Base-by-base conservation (phyloP, 2,329 filamentous ascomycete species). In the Claviceps pazoutovae region DNA sequence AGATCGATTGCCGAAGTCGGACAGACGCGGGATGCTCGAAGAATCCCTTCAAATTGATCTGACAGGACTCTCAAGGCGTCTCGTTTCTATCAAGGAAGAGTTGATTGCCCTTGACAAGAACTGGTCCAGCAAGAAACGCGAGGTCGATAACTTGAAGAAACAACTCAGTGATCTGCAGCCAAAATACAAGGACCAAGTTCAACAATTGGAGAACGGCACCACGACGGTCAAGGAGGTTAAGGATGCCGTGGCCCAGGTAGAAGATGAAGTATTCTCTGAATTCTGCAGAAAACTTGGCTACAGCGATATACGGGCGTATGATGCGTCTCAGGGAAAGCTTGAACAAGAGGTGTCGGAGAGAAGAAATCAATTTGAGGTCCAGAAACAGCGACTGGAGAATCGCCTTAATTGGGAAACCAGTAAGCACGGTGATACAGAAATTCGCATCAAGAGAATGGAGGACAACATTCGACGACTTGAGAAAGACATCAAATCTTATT, bases 221-320 rank as follows among this genome's bases (percentile, higher is more conserved):
- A 60, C 66, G 37, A 72, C 72, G 1, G 74, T 80, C 26, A 67
- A 74, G 34, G 73, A 77, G 60, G 77, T 79, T 59, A 70, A 72
- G 54, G 66, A 70, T 48, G 80, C 85, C 1, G 86, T 97, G 55
- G 79, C 84, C 44, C 76, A 80, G 51, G 86, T 95, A 17, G 89
- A 96, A 64, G 93, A 98, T 64, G 79, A 89, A 59, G 77, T 98
- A 34, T 98, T 96, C 66, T 75, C 76, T 21, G 75, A 75, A 42
- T 98, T 98, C 70, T 98, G 93, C 70, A 79, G 82, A 59, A 81
- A 86, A 51, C 80, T 96, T 19, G 88, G 90, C 0, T 97, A 95
- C 65, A 76, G 80, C 53, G 84, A 94, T 61, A 94, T 98, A 57
- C 86, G 91, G 53, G 86, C 88, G 53, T 98, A 97, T 61, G 89